Evolutionary conservation across 805 yeast genomes (phyloP), one percentile per base, ranked within the genome.

Genomic region (Metschnikowia aberdeeniae): DNA sequence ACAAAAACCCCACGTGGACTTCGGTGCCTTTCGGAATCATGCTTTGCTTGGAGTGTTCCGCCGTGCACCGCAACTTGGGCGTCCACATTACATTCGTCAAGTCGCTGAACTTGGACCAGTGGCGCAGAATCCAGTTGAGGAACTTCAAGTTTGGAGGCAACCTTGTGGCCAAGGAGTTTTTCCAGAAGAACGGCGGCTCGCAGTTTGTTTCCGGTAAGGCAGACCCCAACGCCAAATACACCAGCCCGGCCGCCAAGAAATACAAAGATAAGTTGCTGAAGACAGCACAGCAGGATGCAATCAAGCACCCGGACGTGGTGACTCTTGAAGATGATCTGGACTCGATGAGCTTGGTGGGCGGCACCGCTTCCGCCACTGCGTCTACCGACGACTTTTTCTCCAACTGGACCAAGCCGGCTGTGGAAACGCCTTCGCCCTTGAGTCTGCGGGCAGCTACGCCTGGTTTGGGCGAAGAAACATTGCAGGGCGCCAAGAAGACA

Each of bases 1-100:
- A 90, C 57, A 89, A 86, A 62, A 90, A 90, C 64, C 98, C 99
- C 31, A 89, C 98, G 0, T 93, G 99, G 99, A 88, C 99, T 3
- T 92, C 98, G 11, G 89, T 92, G 44, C 96, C 98, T 11, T 92
- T 88, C 66, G 99, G 97, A 45, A 86, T 90, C 42, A 78, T 90
- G 63, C 70, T 93, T 47, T 93, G 99, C 72, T 76, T 90, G 49
- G 96, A 93, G 64, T 93, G 99, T 66, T 86, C 96, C 43, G 90
- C 98, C 3, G 89, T 86, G 42, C 99, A 93, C 72, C 81, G 99
- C 66, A 89, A 89, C 64, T 68, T 93, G 68, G 99, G 99, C 48
- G 97, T 90, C 32, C 99, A 93, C 64, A 84, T 93, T 58, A 81
- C 97, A 32, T 93, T 93, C 72, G 98, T 93, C 47, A 88, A 89